A percentile compares a stretch with the other conserved stretches of the same genome.
Evolutionary conservation across 371 early-diverging fungal genomes (phyloP).

Genomic region (Circinella minor): DNA sequence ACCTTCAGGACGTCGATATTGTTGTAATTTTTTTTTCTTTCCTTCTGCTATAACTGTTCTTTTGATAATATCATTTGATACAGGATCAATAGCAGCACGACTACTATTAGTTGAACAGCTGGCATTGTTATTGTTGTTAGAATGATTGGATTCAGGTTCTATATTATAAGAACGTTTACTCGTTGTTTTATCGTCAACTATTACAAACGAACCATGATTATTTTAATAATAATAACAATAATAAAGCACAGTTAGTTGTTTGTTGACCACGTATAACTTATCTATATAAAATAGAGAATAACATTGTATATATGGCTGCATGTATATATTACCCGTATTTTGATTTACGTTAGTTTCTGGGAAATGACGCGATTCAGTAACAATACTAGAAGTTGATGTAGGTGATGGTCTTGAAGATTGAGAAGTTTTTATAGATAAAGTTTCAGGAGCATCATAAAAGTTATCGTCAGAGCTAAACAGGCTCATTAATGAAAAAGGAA

Average conservation of each 20-base stretch:
- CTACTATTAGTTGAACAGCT: neutral
- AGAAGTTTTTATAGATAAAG: constrained; percentile 8
- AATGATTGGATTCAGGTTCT: neutral
- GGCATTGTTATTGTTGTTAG: neutral
- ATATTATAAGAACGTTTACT: neutral
- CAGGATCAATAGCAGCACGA: constrained; percentile 2
- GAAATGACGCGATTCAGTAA: neutral
- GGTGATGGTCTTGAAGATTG: constrained; percentile 4
- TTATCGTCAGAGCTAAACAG: constrained; percentile 20
- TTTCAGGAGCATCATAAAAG: constrained; percentile 23
- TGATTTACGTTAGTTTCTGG: neutral
- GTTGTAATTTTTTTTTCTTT: neutral
- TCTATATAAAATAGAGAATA: no score
- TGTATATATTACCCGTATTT: neutral
- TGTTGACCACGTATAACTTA: no score
- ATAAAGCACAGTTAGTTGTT: no score
- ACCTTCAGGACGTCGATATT: constrained; percentile 8
- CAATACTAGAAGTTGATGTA: constrained; percentile 1
- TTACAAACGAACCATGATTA: neutral
- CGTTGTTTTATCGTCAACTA: neutral
- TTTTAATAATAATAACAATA: neutral
- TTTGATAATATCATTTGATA: neutral
- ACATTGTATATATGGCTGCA: no score
- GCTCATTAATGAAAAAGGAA: constrained; percentile 5
- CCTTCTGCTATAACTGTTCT: neutral